Conservation (phyloP, 2,329 filamentous ascomycete species). For the Zalaria sp. region DNA sequence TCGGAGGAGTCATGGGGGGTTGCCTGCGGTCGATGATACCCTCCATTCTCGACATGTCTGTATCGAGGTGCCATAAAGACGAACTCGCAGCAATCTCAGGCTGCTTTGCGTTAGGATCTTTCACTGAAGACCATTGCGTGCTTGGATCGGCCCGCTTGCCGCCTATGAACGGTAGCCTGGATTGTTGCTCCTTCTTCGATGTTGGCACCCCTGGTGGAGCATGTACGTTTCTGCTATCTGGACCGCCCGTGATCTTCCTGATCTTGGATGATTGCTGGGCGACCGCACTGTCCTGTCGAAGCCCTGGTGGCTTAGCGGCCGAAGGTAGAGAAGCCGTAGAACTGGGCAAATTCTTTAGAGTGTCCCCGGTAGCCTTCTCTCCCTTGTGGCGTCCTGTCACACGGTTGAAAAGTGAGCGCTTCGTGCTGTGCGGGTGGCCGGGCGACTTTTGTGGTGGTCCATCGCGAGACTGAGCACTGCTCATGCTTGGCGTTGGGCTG, state of each 20-base stretch:
- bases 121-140: constrained; percentile 24
- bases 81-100: constrained; percentile 12
- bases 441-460: constrained; percentile 40
- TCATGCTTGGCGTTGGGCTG: constrained; percentile 68
- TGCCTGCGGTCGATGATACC: constrained; percentile 54
- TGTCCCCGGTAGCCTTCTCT: constrained; percentile 22
- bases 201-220: constrained; percentile 5
- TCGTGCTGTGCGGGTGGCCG: constrained; percentile 26
- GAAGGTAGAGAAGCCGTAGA: constrained; percentile 24
- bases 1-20: constrained; percentile 56
- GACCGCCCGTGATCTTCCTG: constrained; percentile 5
- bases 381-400: constrained; percentile 36
- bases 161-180: constrained; percentile 40
- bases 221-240: constrained; percentile 5
- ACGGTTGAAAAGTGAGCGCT: constrained; percentile 39
- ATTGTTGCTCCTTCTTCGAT: constrained; percentile 14
- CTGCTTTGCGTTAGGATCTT: constrained; percentile 31
- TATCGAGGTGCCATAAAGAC: constrained; percentile 66
- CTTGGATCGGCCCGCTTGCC: constrained; percentile 30
- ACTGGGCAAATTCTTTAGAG: constrained; percentile 23
- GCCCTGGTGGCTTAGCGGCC: neutral
- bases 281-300: constrained; percentile 5
- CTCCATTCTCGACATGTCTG: constrained; percentile 79
- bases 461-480: constrained; percentile 43
- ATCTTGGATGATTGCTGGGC: constrained; percentile 8